Conservation (phyloP, 1,284 basidiomycete species). For the Microbotryomycetes sp. region DNA sequence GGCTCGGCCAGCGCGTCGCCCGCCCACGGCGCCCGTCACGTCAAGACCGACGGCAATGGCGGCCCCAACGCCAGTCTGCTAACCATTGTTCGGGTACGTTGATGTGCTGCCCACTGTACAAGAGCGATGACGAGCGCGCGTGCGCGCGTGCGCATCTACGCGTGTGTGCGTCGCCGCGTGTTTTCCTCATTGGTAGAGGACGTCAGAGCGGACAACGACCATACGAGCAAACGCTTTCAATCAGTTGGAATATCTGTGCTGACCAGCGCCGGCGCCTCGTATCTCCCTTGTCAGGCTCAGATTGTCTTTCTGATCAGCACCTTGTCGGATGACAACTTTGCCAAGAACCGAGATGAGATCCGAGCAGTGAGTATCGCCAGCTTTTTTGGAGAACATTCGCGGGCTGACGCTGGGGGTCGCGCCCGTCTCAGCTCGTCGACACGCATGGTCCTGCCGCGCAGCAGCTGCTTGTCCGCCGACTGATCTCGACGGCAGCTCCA, state of each 20-base stretch:
- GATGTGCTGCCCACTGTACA: neutral
- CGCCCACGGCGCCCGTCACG: neutral
- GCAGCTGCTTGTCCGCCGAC: conserved; percentile 86
- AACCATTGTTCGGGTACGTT: neutral
- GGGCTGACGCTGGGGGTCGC: neutral
- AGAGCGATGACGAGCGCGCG: too few relatives aligned
- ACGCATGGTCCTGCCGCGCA: conserved; percentile 92
- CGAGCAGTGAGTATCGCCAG: conserved; percentile 59
- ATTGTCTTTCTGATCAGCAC: conserved; percentile 90
- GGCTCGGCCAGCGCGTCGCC: neutral
- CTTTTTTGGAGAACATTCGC: conserved; percentile 5
- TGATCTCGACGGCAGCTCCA: conserved; percentile 60
- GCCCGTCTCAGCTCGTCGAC: conserved; percentile 64
- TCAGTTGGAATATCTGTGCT: neutral
- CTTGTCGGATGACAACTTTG: conserved; percentile 88
- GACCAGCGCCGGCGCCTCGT: neutral
- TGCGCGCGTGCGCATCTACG: too few relatives aligned
- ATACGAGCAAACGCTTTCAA: neutral
- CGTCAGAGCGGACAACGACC: too few relatives aligned
- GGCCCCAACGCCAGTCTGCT: neutral
- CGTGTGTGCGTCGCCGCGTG: too few relatives aligned
- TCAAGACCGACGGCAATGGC: too few relatives aligned
- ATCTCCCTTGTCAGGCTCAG: conserved; percentile 42
- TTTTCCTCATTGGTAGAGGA: too few relatives aligned
- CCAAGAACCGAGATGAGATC: conserved; percentile 82